Percentiles rank a stretch among this genome's conserved stretches.
Conservation (phyloP, 345 rosid species). For the Dimocarpus longan region DNA sequence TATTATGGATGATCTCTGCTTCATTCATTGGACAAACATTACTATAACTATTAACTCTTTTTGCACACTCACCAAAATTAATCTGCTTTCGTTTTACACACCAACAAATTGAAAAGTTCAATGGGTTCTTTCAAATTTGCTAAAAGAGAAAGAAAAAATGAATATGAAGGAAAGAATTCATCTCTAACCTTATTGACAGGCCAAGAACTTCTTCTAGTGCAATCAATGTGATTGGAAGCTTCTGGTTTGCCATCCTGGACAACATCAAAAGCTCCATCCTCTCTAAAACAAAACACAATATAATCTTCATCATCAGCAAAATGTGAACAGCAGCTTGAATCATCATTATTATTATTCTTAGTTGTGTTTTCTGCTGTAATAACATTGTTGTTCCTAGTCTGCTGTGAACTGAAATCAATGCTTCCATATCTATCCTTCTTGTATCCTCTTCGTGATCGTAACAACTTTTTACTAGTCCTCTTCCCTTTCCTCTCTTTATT, state of each 20-base stretch:
- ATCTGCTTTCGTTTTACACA: constrained; percentile 29
- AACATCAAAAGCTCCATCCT: constrained; percentile 66
- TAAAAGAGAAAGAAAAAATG: background rate
- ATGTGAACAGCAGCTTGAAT: constrained; percentile 35
- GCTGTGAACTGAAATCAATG: background rate
- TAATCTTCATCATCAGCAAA: constrained; percentile 62
- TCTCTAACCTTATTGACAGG: constrained; percentile 41
- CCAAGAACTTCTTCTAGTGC: constrained; percentile 19
- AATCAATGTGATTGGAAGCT: constrained; percentile 19
- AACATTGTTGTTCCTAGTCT: too few species aligned
- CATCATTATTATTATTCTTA: background rate
- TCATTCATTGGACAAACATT: background rate
- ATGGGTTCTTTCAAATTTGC: background rate
- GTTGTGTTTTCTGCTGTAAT: too few species aligned
- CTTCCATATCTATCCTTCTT: constrained; percentile 24
- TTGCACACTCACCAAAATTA: constrained; percentile 33
- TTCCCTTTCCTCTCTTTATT: constrained; percentile 17
- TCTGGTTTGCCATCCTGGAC: constrained; percentile 44
- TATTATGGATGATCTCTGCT: constrained; percentile 10
- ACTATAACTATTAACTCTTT: background rate
- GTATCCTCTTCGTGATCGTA: constrained; percentile 22
- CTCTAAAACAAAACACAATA: constrained; percentile 63
- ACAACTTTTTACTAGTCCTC: constrained; percentile 27
- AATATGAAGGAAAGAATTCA: background rate
- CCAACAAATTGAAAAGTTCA: background rate